phyloP scores from a whole-genome alignment of 148 eudicot species.

The Chenopodium formosanum region DNA sequence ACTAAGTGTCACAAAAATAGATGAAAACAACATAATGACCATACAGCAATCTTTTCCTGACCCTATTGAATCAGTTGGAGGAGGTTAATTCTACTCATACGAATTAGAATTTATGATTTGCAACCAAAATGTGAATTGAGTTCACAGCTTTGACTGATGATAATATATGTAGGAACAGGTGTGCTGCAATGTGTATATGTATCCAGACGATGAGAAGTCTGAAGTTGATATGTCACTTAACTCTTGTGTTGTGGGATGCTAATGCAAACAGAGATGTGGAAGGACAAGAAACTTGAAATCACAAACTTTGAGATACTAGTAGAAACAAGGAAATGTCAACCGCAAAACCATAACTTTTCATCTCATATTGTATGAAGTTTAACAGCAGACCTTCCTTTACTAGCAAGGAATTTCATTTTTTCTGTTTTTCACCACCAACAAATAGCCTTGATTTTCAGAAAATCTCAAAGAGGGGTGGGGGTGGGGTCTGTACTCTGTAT shows the following conservation, averaged over 20 bases:
- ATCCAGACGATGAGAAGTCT: neutral
- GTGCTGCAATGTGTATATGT: neutral
- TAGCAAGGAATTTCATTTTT: neutral
- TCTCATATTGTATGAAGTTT: neutral
- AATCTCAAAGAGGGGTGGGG: neutral
- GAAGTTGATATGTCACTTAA: neutral
- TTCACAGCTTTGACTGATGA: neutral
- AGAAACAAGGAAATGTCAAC: neutral
- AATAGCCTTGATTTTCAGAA: conserved; percentile 1
- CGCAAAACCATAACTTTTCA: neutral
- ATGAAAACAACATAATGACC: too few species aligned
- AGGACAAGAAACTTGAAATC: neutral
- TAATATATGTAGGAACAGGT: neutral
- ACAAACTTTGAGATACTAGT: neutral
- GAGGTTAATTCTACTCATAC: neutral
- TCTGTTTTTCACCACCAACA: neutral
- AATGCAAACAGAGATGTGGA: neutral
- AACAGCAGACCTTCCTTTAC: neutral
- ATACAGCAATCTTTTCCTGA: too few species aligned
- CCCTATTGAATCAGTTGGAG: neutral
- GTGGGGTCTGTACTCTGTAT: neutral
- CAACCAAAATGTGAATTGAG: neutral
- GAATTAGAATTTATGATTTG: neutral
- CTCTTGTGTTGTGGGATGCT: neutral
- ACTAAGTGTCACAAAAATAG: too few species aligned